Evolutionary conservation across 306 rosid species (phyloP).

Genomic region (Sphenostylis stenocarpa): DNA sequence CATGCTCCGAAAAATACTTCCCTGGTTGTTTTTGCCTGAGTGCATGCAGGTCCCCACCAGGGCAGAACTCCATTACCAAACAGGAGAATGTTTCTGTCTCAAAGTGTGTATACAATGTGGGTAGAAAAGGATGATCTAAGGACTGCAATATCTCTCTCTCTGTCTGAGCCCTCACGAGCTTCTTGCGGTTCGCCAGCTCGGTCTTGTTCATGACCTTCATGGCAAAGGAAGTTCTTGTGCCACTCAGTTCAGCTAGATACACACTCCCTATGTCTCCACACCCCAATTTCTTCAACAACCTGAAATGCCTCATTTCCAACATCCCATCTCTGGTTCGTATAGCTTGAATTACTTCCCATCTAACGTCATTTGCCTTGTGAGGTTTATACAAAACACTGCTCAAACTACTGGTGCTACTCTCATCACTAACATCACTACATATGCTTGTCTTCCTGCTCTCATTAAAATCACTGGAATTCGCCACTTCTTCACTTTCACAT

Average conservation of each 20-base stretch:
- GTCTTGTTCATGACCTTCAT: slow-evolving; percentile 94
- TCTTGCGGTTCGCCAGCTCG: slow-evolving; percentile 73
- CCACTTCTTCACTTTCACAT: slow-evolving; percentile 54
- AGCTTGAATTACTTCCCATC: slow-evolving; percentile 95
- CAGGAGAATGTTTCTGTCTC: slow-evolving; percentile 85
- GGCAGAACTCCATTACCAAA: slow-evolving; percentile 94
- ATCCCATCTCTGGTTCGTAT: slow-evolving; percentile 65
- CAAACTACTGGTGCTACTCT: slow-evolving; percentile 78
- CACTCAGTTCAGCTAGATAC: slow-evolving; percentile 77
- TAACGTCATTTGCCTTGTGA: slow-evolving; percentile 75
- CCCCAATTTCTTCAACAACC: slow-evolving; percentile 72
- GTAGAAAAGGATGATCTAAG: slow-evolving; percentile 94
- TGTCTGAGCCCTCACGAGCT: slow-evolving; percentile 89
- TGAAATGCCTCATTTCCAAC: slow-evolving; percentile 79
- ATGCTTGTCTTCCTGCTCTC: slow-evolving; percentile 90
- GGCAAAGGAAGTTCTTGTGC: slow-evolving; percentile 84
- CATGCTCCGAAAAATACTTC: slow-evolving; percentile 84
- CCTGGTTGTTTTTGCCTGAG: slow-evolving; percentile 90
- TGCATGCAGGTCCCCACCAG: slow-evolving; percentile 92
- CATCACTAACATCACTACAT: slow-evolving; percentile 82
- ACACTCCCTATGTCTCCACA: slow-evolving; percentile 97
- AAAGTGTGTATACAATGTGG: slow-evolving; percentile 83
- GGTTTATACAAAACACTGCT: slow-evolving; percentile 81
- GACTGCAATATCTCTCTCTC: slow-evolving; percentile 95
- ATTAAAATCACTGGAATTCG: slow-evolving; percentile 54